phyloP scores from a whole-genome alignment of 306 rosid species.

The Cicer arietinum region DNA sequence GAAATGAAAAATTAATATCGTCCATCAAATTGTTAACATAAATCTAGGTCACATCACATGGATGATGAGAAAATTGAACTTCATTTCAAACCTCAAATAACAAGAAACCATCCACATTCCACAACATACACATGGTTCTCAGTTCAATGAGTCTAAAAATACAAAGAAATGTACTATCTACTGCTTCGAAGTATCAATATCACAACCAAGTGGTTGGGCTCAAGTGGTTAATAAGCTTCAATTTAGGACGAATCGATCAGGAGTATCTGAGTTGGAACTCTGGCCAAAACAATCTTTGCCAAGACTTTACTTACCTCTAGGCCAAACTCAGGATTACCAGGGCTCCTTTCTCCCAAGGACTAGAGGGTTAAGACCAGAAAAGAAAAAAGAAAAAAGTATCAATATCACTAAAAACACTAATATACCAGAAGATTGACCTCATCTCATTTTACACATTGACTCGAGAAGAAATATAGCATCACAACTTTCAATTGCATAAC shows the following conservation, averaged over 20 bases:
- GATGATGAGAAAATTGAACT: constrained; percentile 41
- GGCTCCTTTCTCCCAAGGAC: no score
- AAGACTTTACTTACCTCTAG: no score
- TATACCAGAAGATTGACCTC: constrained; percentile 7
- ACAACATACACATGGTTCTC: constrained; percentile 23
- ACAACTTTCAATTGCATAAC: not conserved
- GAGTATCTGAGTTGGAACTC: no score
- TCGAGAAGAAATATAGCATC: constrained; percentile 18
- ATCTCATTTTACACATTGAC: constrained; percentile 1
- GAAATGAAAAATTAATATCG: constrained; percentile 46
- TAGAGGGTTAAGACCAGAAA: no score
- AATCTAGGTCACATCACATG: constrained; percentile 40
- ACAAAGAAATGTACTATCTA: not conserved
- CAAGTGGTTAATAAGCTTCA: no score
- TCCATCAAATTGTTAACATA: constrained; percentile 42
- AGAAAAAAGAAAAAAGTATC: not conserved
- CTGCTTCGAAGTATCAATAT: not conserved
- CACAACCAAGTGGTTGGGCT: not conserved
- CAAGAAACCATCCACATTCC: constrained; percentile 27
- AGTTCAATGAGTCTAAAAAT: constrained; percentile 9
- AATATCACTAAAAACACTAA: constrained; percentile 1
- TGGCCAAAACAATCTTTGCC: no score
- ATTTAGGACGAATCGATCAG: no score
- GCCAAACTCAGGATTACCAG: no score
- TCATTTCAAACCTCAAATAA: constrained; percentile 28